phyloP scores from a whole-genome alignment of 192 early-diverging fungal species.

The Linnemannia exigua region DNA sequence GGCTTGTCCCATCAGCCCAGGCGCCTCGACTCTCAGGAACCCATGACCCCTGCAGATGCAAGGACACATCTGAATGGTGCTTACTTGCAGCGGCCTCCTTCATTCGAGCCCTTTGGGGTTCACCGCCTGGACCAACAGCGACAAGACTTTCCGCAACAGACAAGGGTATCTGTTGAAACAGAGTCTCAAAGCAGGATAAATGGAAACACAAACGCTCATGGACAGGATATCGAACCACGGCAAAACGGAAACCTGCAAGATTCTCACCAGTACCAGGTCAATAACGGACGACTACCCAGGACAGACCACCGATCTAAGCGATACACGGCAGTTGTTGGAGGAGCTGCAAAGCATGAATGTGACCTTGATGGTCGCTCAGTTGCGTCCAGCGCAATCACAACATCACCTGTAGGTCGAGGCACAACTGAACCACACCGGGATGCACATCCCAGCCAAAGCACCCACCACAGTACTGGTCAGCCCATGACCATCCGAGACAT shows the following conservation, averaged over 20 bases:
- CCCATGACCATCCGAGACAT: slow-evolving; percentile 39
- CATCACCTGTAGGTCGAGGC: neutral
- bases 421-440: neutral
- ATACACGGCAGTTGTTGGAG: neutral
- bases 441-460: neutral
- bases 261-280: neutral
- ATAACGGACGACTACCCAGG: neutral
- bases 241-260: neutral
- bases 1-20: neutral
- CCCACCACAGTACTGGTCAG: neutral
- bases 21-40: neutral
- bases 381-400: neutral
- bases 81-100: neutral
- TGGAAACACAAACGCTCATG: neutral
- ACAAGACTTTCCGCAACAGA: neutral
- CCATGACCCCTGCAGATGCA: slow-evolving; percentile 3
- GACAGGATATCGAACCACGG: neutral
- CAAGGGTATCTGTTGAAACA: neutral
- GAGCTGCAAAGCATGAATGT: neutral
- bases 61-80: neutral
- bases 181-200: neutral
- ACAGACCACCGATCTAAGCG: neutral
- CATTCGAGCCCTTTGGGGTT: neutral
- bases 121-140: neutral
- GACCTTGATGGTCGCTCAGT: neutral